Conservation (phyloP, 2,329 filamentous ascomycete genomes). For the Helotiales sp. region DNA sequence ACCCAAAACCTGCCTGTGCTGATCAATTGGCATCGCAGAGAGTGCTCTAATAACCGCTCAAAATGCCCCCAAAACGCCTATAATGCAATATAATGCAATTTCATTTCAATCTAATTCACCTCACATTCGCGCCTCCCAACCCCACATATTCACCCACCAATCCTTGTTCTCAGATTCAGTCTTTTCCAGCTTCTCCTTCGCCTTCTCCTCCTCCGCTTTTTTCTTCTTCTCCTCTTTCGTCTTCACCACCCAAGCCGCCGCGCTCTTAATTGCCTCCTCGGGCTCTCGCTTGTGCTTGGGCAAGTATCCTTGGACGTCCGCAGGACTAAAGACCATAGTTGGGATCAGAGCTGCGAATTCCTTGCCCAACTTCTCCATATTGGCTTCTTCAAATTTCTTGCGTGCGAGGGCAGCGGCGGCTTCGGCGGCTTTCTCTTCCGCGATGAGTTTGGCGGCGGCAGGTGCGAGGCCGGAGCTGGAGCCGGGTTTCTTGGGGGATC, state of each 20-base stretch:
- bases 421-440: constrained; percentile 16
- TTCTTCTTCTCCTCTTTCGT: constrained; percentile 53
- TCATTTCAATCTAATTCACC: neutral
- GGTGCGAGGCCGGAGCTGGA: neutral
- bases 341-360: constrained; percentile 60
- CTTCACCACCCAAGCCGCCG: constrained; percentile 58
- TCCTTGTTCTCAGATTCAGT: constrained; percentile 25
- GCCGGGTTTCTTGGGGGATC: neutral
- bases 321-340: constrained; percentile 58
- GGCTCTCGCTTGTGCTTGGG: constrained; percentile 66
- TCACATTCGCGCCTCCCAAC: neutral
- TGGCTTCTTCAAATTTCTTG: constrained; percentile 20
- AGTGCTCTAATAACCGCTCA: neutral
- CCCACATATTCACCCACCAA: neutral
- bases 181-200: constrained; percentile 37
- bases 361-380: constrained; percentile 49
- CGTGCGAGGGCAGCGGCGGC: neutral
- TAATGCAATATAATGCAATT: neutral
- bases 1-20: neutral
- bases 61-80: neutral
- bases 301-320: constrained; percentile 69
- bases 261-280: constrained; percentile 57
- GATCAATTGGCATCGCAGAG: neutral
- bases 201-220: constrained; percentile 37
- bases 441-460: neutral